Evolutionary conservation across 2,329 filamentous ascomycete genomes (phyloP), one percentile per base, ranked within the genome.

Genomic region (Aureobasidium sp.): DNA sequence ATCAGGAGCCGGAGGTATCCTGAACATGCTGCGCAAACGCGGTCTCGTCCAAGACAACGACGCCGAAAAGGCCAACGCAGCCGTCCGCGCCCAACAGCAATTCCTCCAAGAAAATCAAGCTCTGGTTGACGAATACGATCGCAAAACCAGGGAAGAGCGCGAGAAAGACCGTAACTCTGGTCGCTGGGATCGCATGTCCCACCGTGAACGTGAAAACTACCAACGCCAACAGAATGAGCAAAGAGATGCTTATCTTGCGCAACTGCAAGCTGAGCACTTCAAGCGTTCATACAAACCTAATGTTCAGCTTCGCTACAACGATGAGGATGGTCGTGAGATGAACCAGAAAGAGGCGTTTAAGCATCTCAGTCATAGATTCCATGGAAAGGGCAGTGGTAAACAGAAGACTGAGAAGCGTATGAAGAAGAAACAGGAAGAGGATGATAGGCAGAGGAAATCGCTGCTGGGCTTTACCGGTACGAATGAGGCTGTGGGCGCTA

Each of bases 261-360:
- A 89, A 41, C 83, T 89, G 68, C 83, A 96, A 73, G 90, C 90
- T 1, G 90, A 95, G 65, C 83, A 96, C 65, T 97, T 93, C 79
- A 88, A 88, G 69, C 84, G 85, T 62, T 87, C 89, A 66, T 97
- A 97, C 79, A 91, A 90, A 75, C 94, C 94, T 6, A 91, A 89
- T 67, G 89, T 99, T 36, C 85, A 96, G 70, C 82, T 99, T 66
- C 90, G 89, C 71, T 97, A 99, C 71, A 85, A 89, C 47, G 94
- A 99, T 72, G 93, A 96, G 61, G 84, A 87, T 72, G 94, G 95
- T 10, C 85, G 94, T 16, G 76, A 82, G 62, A 89, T 99, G 81
- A 90, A 91, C 73, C 85, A 88, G 73, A 99, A 99, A 77, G 94
- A 97, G 73, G 95, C 94, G 0, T 99, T 99, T 81, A 97, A 97